Evolutionary conservation across 1,139 yeast species (phyloP).

Genomic region (Pichia sp.): DNA sequence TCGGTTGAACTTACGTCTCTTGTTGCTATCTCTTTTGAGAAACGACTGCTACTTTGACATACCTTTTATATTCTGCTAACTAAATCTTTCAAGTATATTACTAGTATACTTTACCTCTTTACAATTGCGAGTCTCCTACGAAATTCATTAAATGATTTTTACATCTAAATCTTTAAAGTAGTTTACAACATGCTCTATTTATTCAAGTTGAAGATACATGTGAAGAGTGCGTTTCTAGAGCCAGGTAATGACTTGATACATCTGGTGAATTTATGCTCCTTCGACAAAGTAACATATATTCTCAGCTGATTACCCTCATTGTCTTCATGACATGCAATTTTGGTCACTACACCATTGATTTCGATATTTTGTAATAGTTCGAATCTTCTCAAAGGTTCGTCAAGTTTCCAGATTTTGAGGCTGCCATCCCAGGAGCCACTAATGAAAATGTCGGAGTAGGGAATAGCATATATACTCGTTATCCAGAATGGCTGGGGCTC

Average conservation of each 20-base stretch:
- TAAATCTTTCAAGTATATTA: too few relatives aligned
- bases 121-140: too few relatives aligned
- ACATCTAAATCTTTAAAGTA: too few relatives aligned
- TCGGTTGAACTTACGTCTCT: not conserved
- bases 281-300: constrained; percentile 65
- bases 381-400: constrained; percentile 60
- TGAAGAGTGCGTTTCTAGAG: constrained; percentile 48
- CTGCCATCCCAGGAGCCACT: constrained; percentile 87
- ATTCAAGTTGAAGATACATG: constrained; percentile 36
- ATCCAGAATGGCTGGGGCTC: constrained; percentile 78
- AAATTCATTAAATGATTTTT: too few relatives aligned
- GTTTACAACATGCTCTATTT: not conserved
- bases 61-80: too few relatives aligned
- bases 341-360: constrained; percentile 70
- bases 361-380: constrained; percentile 50
- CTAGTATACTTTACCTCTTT: too few relatives aligned
- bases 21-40: not conserved
- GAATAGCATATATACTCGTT: constrained; percentile 78
- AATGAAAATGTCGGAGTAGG: constrained; percentile 80
- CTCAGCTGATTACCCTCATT: constrained; percentile 40
- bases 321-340: constrained; percentile 61
- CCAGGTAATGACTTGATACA: constrained; percentile 53
- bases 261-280: constrained; percentile 85
- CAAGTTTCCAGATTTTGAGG: constrained; percentile 72
- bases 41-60: not conserved